Base-by-base conservation (phyloP, 176 grass and related monocot genomes). In the Olyra latifolia region DNA sequence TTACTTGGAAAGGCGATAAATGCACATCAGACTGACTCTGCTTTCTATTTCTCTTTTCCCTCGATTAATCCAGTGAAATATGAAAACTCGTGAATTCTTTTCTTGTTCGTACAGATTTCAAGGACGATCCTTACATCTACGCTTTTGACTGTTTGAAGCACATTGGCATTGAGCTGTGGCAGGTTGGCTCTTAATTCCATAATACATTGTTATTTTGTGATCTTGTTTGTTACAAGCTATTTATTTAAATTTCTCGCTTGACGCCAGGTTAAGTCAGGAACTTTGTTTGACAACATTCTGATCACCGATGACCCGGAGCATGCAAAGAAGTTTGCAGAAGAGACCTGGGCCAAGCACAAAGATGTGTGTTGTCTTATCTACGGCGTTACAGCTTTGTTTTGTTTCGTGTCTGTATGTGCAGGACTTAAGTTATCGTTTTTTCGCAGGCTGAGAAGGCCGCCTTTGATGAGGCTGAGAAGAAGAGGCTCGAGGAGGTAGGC, bases 401-500 rank as follows among this genome's bases (percentile, higher is more conserved):
- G 39, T 71, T 55, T 14, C 6, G 22, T 63, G 3, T 72, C 17
- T 79, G 4, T 7, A 1, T 50, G 28, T 5, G 4, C 0, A 29
- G 11, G 41, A 57, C 27, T 76, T 76, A 59, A 63, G 1, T 19
- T 62, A 46, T 70, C 10, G 59, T 13, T 42, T 5, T 15, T 16
- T 71, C 77, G 28, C 73, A 97, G 91, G 91, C 82, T 86, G 91
- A 97, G 84, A 93, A 91, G 79, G 84, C 84, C 25, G 84, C 88
- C 50, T 97, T 97, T 69, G 91, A 97, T 1, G 91, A 92, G 22
- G 89, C 85, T 60, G 84, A 91, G 67, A 94, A 90, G 77, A 94
- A 90, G 82, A 91, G 74, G 71, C 32, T 93, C 64, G 90, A 93
- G 17, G 89, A 94, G 87, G 91, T 91, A 82, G 6, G 17, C 11